Evolutionary conservation across 345 rosid species (phyloP).

Genomic region (Eucalyptus sp.): DNA sequence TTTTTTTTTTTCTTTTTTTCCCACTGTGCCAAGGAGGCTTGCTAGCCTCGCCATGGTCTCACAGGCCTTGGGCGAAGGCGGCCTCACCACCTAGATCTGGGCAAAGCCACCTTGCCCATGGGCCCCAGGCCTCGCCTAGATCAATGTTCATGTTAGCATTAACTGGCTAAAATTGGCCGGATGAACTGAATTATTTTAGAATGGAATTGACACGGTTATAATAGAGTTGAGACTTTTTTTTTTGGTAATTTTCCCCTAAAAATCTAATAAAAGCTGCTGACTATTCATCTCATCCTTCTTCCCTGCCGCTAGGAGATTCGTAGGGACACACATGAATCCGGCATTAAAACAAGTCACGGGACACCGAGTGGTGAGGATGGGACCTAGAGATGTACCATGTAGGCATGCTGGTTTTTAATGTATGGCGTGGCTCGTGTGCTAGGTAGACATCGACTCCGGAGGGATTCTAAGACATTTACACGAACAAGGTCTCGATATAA

Average conservation of each 20-base stretch:
- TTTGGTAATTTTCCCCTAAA: not conserved
- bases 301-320: not conserved
- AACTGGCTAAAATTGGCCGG: rapidly evolving
- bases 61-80: no score
- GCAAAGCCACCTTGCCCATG: no score
- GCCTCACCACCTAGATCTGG: no score
- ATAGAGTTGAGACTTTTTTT: no score
- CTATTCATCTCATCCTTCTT: not conserved
- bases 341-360: not conserved
- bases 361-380: not conserved
- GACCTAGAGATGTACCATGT: not conserved
- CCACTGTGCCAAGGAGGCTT: no score
- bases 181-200: no score
- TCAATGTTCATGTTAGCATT: no score
- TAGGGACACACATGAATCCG: not conserved
- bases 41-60: no score
- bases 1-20: no score
- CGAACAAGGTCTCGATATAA: not conserved
- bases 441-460: not conserved
- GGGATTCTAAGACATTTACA: not conserved
- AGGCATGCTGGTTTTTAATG: not conserved
- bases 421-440: not conserved
- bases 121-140: no score
- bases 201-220: no score
- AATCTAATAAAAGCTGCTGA: not conserved